phyloP scores from a whole-genome alignment of 192 early-diverging fungal species.

The Geranomyces michiganensis region DNA sequence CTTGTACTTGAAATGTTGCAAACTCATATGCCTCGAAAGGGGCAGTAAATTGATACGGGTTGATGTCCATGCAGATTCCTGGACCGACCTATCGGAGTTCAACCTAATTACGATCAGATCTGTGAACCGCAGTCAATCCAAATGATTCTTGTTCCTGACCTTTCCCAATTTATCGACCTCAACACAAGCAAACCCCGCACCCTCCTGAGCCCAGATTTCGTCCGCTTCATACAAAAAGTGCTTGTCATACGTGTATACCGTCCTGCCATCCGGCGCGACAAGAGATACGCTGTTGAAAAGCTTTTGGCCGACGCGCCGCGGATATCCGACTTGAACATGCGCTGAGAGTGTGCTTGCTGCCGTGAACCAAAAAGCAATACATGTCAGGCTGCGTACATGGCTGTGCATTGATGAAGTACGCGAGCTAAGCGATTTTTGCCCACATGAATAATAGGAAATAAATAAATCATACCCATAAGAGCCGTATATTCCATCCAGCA shows the following conservation, averaged over 20 bases:
- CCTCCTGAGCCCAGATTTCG: constrained; percentile 75
- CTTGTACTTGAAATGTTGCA: constrained; percentile 58
- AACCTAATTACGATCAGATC: too few relatives aligned
- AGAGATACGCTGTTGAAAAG: constrained; percentile 67
- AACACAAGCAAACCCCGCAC: constrained; percentile 59
- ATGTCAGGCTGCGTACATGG: too few relatives aligned
- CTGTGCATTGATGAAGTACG: too few relatives aligned
- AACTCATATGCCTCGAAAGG: constrained; percentile 72
- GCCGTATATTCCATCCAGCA: neutral
- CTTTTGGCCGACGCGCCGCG: constrained; percentile 33
- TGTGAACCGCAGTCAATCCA: too few relatives aligned
- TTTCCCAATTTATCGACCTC: constrained; percentile 21
- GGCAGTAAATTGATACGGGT: constrained; percentile 71
- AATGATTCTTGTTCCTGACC: neutral
- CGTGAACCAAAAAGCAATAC: too few relatives aligned
- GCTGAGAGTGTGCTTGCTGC: constrained; percentile 57
- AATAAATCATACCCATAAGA: too few relatives aligned
- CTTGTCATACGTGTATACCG: constrained; percentile 71
- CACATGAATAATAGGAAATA: too few relatives aligned
- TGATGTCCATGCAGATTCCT: constrained; percentile 87
- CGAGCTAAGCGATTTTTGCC: too few relatives aligned
- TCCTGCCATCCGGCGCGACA: constrained; percentile 50
- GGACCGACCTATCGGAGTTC: constrained; percentile 60
- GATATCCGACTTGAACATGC: constrained; percentile 72
- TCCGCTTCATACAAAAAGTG: constrained; percentile 70